Evolutionary conservation across 352 stramenopile genomes (phyloP), one percentile per base, ranked within the genome.

Genomic region (Phytophthora meadii): DNA sequence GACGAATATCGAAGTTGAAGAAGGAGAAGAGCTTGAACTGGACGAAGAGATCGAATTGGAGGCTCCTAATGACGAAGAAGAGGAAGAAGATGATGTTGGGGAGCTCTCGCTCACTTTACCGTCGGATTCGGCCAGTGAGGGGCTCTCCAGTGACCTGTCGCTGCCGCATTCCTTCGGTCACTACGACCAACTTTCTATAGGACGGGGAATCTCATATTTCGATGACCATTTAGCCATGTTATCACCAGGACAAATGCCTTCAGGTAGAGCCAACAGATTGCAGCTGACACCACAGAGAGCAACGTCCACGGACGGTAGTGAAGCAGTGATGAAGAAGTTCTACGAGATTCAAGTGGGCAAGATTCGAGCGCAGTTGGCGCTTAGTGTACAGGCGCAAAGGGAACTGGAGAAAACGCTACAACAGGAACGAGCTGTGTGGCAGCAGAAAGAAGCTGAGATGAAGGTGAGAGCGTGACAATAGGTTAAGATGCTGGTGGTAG

Each of bases 261-360:
- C 15, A 19, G 50, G 45, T 0, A 68, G 67, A 7, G 14, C 52
- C 0, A 71, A 60, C 27, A 70, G 61, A 10, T 45, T 75, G 17
- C 54, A 66, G 32, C 53, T 66, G n/a, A 44, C 41, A 5, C 36
- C 42, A 15, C 50, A 22, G 32, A 41, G 48, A 44, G 28, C 6
- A 15, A 12, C 51, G 8, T 54, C 36, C 2, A n/a, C 48, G 1
- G 46, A 74, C 4, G 53, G 54, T 12, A 72, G 52, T 24, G 68
- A 70, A 45, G 49, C 46, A 55, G 69, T 90, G 36, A 88, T 93
- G 81, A 85, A 88, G 56, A 88, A 87, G 61, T 92, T 93, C 46
- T 94, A 92, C 63, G 82, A 93, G 66, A 78, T 84, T 22, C 85
- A 93, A 55, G 85, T 92, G n/a, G 79, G 84, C 11, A 87, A 90